Evolutionary conservation across 768 basidiomycete genomes (phyloP).

Genomic region (Dacryopinax spathularia): DNA sequence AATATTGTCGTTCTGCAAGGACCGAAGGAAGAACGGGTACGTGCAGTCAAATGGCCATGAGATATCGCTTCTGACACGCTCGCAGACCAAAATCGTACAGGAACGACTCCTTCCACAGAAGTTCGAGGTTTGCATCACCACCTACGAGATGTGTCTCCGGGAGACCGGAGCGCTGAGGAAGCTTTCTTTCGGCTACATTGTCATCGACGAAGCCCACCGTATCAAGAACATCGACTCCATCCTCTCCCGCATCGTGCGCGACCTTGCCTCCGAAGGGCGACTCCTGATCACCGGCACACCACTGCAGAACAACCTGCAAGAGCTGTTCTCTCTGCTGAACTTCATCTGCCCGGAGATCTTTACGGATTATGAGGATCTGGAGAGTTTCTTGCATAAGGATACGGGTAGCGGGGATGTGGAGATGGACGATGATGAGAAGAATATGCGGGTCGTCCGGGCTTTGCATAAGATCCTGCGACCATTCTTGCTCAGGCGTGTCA

Average conservation of each 20-base stretch:
- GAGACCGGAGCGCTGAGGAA: slow-evolving; percentile 88
- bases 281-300: slow-evolving; percentile 95
- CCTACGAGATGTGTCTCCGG: slow-evolving; percentile 93
- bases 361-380: slow-evolving; percentile 78
- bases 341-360: slow-evolving; percentile 97
- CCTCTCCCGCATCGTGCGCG: slow-evolving; percentile 82
- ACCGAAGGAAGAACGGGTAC: slow-evolving; percentile 68
- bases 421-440: slow-evolving; percentile 53
- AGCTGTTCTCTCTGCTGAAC: slow-evolving; percentile 80
- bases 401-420: slow-evolving; percentile 33
- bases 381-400: slow-evolving; percentile 86
- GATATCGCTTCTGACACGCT: background rate
- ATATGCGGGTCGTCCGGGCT: slow-evolving; percentile 88
- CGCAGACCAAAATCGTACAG: slow-evolving; percentile 53
- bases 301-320: slow-evolving; percentile 91
- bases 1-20: slow-evolving; percentile 71
- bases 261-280: slow-evolving; percentile 76
- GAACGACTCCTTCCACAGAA: slow-evolving; percentile 67
- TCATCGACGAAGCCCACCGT: slow-evolving; percentile 96
- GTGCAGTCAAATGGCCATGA: slow-evolving; percentile 10
- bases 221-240: slow-evolving; percentile 99
- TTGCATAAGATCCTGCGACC: slow-evolving; percentile 93
- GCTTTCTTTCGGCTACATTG: slow-evolving; percentile 93
- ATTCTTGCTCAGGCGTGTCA: slow-evolving; percentile 86
- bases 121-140: slow-evolving; percentile 89